Conservation (phyloP, 2,329 filamentous ascomycete species). For the Rutstroemia sydowiana region DNA sequence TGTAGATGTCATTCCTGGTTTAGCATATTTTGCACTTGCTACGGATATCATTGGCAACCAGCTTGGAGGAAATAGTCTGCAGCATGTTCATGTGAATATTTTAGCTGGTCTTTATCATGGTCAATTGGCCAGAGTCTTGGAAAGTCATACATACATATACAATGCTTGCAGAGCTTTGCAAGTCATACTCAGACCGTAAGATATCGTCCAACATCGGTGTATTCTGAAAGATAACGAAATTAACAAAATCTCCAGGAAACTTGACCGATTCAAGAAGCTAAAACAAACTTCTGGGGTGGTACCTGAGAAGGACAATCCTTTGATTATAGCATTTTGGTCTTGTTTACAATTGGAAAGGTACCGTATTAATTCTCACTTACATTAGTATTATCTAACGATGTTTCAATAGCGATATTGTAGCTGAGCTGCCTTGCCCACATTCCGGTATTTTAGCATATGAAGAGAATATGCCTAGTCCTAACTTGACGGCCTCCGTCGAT, state of each 20-base stretch:
- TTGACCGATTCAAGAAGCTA: slow-evolving; percentile 34
- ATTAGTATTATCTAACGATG: background rate
- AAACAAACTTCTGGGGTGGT: slow-evolving; percentile 16
- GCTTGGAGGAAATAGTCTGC: slow-evolving; percentile 70
- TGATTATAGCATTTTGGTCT: slow-evolving; percentile 82
- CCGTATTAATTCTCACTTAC: slow-evolving; percentile 14
- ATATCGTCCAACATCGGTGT: background rate
- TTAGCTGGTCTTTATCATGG: slow-evolving; percentile 84
- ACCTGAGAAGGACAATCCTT: slow-evolving; percentile 47
- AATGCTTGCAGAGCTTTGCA: slow-evolving; percentile 52
- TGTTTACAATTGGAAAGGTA: slow-evolving; percentile 87
- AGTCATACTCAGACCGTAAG: slow-evolving; percentile 63
- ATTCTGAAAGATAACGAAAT: slow-evolving; percentile 2
- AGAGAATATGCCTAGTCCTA: slow-evolving; percentile 60
- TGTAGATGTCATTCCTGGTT: slow-evolving; percentile 77
- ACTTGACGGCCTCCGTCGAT: slow-evolving; percentile 39
- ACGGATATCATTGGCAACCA: slow-evolving; percentile 81
- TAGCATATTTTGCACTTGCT: slow-evolving; percentile 84
- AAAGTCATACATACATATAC: slow-evolving; percentile 64
- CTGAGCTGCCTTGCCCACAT: slow-evolving; percentile 64
- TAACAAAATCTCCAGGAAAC: slow-evolving; percentile 24
- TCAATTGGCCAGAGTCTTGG: slow-evolving; percentile 77
- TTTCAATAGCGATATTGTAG: slow-evolving; percentile 69
- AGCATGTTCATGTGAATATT: slow-evolving; percentile 77
- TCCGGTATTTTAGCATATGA: slow-evolving; percentile 56